These are phyloP conservation scores for Alternaria tenuissima DNA, from an alignment of 2,329 filamentous ascomycete species.

Conservation along the genomic window DNA sequence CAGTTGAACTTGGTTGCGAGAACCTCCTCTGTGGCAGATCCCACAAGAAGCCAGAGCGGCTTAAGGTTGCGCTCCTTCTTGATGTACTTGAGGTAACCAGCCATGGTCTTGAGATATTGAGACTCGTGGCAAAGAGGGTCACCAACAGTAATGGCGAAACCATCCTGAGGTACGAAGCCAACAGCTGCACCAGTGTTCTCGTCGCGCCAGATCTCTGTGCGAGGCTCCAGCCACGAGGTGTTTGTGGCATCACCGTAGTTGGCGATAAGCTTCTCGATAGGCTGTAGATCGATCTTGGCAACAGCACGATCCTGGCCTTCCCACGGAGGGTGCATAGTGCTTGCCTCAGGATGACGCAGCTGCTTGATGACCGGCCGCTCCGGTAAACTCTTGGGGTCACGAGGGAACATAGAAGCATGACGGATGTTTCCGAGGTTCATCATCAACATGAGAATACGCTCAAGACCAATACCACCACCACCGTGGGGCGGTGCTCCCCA, in stretches of 20 bases:
- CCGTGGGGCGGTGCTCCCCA: constrained; percentile 89
- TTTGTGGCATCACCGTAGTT: constrained; percentile 96
- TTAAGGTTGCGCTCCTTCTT: constrained; percentile 75
- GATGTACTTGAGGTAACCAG: constrained; percentile 77
- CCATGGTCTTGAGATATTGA: constrained; percentile 78
- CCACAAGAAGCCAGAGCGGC: constrained; percentile 90
- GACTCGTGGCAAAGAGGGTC: constrained; percentile 83
- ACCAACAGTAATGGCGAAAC: constrained; percentile 84
- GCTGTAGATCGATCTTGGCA: constrained; percentile 67
- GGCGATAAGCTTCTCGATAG: constrained; percentile 86
- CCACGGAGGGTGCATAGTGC: constrained; percentile 77
- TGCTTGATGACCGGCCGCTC: constrained; percentile 67
- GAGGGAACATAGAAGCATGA: constrained; percentile 84
- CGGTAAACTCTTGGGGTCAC: constrained; percentile 88
- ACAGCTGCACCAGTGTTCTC: constrained; percentile 80
- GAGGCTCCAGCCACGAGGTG: constrained; percentile 90
- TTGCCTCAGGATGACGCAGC: constrained; percentile 86
- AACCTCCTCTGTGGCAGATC: constrained; percentile 77
- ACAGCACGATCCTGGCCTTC: constrained; percentile 58
- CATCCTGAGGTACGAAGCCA: constrained; percentile 79
- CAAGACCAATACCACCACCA: constrained; percentile 87
- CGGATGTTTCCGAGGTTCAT: constrained; percentile 89
- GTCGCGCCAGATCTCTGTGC: constrained; percentile 89
- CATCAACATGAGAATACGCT: constrained; percentile 86
- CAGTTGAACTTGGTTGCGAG: constrained; percentile 82